A percentile compares a stretch with the other conserved stretches of the same genome.
phyloP scores from a whole-genome alignment of 2,329 filamentous ascomycete genomes.

The Rutstroemia sydowiana region DNA sequence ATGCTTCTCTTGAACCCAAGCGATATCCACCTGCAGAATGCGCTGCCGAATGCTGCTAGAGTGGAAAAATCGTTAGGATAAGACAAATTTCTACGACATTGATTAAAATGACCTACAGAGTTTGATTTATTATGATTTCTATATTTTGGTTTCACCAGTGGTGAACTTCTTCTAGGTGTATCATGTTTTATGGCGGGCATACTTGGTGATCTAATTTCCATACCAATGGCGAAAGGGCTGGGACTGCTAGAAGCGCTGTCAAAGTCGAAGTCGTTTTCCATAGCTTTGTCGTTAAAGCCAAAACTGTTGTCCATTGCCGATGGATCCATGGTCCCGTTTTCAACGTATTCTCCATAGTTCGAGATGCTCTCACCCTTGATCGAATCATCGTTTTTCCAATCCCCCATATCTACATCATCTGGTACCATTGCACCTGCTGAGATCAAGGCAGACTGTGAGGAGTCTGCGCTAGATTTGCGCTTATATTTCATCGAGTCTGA shows the following conservation, averaged over 20 bases:
- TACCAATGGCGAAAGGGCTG: conserved; percentile 29
- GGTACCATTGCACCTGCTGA: conserved; percentile 38
- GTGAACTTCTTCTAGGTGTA: conserved; percentile 23
- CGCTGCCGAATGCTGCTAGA: conserved; percentile 44
- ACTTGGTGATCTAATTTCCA: conserved; percentile 35
- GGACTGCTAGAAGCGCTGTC: conserved; percentile 53
- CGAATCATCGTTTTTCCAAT: conserved; percentile 38
- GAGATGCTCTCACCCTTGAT: conserved; percentile 33
- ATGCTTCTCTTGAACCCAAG: conserved; percentile 44
- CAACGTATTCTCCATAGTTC: conserved; percentile 34
- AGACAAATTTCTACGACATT: not conserved
- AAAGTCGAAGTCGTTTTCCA: conserved; percentile 49
- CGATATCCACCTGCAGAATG: conserved; percentile 45
- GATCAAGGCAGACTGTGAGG: conserved; percentile 37
- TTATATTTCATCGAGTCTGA: conserved; percentile 47
- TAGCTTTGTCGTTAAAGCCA: conserved; percentile 37
- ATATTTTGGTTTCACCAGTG: conserved; percentile 20
- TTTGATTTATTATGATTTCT: conserved; percentile 35
- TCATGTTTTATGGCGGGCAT: conserved; percentile 37
- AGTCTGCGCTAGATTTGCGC: conserved; percentile 39
- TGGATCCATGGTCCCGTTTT: conserved; percentile 33
- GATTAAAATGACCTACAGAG: conserved; percentile 33
- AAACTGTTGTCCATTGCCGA: conserved; percentile 30
- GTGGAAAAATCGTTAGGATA: conserved; percentile 17
- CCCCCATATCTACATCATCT: conserved; percentile 35